A percentile compares a stretch with the other conserved stretches of the same genome.
phyloP scores from a whole-genome alignment of 768 basidiomycete genomes.

The Tulasnella calospora region DNA sequence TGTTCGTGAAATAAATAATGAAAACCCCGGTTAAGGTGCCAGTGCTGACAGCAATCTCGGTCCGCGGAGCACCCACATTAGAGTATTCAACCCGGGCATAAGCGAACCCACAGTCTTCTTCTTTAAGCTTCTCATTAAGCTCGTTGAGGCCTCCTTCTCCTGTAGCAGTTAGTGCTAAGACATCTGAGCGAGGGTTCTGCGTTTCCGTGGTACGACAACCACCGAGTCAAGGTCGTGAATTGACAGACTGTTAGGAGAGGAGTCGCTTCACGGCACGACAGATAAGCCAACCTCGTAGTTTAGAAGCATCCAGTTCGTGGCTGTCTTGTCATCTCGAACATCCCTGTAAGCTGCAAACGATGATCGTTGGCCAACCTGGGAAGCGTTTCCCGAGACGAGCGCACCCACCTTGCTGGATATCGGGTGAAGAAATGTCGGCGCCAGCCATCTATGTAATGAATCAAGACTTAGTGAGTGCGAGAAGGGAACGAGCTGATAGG shows the following conservation, averaged over 20 bases:
- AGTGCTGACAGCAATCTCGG: too few species aligned
- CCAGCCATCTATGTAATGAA: neutral
- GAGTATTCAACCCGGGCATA: conserved; percentile 37
- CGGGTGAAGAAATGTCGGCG: neutral
- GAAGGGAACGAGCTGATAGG: neutral
- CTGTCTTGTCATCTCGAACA: conserved; percentile 77
- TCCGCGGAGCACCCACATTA: conserved; percentile 18
- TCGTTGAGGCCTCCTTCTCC: conserved; percentile 34
- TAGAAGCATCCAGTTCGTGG: conserved; percentile 84
- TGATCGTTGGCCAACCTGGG: neutral
- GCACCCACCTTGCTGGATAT: conserved; percentile 9
- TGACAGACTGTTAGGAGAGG: neutral
- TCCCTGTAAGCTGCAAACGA: conserved; percentile 70
- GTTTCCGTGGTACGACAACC: neutral
- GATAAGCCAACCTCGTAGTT: conserved; percentile 67
- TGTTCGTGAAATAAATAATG: conserved; percentile 9
- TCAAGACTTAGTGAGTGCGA: neutral
- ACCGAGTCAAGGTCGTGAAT: neutral
- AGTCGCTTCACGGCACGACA: neutral
- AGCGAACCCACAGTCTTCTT: conserved; percentile 36
- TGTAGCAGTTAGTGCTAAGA: conserved; percentile 21
- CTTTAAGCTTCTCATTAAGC: conserved; percentile 35
- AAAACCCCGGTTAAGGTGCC: too few species aligned
- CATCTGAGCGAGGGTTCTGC: conserved; percentile 24
- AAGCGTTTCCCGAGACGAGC: neutral